phyloP scores from a whole-genome alignment of 2,329 filamentous ascomycete genomes.

The Fusarium denticulatum region DNA sequence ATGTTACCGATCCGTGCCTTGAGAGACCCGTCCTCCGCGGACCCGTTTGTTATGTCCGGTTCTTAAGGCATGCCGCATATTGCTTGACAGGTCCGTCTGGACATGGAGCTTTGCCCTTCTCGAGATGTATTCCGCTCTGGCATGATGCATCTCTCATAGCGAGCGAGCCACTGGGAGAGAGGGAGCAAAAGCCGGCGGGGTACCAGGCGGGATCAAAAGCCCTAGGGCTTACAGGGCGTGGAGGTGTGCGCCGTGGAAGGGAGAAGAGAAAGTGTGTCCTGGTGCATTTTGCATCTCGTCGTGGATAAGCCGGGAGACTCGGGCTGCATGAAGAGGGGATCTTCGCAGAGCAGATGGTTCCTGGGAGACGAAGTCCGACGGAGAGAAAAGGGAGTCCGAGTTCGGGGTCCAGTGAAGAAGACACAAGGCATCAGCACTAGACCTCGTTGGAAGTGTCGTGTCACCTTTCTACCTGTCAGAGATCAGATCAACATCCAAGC shows the following conservation, averaged over 20 bases:
- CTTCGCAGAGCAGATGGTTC: constrained; percentile 29
- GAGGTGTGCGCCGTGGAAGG: neutral
- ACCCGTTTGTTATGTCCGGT: constrained; percentile 10
- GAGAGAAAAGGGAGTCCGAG: constrained; percentile 2
- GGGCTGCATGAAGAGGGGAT: constrained; percentile 27
- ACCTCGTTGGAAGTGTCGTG: neutral
- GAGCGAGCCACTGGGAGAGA: constrained; percentile 16
- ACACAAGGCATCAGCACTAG: constrained; percentile 28
- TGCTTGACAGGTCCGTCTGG: neutral
- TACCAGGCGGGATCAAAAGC: constrained; percentile 13
- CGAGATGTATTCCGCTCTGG: neutral
- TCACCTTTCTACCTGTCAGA: constrained; percentile 1
- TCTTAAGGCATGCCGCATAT: neutral
- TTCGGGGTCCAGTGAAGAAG: neutral
- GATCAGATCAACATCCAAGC: constrained; percentile 4
- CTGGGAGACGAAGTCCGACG: constrained; percentile 11
- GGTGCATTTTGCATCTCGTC: constrained; percentile 15
- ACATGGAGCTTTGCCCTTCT: neutral
- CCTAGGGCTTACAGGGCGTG: constrained; percentile 44
- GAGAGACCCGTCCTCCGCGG: constrained; percentile 6
- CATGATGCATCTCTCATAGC: constrained; percentile 1
- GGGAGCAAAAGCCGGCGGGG: constrained; percentile 18
- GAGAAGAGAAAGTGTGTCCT: neutral
- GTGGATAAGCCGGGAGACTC: constrained; percentile 19
- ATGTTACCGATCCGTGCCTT: constrained; percentile 12